A percentile compares a stretch with the other conserved stretches of the same genome.
Evolutionary conservation across 768 basidiomycete genomes (phyloP).

Genomic region (Serendipita sp.): DNA sequence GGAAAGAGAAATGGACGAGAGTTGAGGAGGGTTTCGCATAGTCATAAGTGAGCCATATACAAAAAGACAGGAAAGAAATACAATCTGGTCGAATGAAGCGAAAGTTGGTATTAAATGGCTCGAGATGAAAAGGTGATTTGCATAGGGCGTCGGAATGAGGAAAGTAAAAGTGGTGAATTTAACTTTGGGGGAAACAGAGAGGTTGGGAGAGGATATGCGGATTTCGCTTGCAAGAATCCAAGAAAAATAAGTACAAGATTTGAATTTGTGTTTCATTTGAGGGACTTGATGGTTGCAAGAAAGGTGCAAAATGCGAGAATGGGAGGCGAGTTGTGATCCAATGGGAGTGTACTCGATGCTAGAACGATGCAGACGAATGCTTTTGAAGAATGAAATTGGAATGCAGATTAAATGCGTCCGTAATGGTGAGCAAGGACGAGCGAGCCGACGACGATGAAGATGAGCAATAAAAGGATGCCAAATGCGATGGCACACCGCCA

Average conservation of each 20-base stretch:
- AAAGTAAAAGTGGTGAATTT: no score
- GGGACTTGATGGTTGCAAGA: not conserved
- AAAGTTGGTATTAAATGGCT: not conserved
- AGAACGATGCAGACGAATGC: not conserved
- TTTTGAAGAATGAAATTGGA: not conserved
- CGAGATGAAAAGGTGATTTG: not conserved
- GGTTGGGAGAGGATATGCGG: no score
- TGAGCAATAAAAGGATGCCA: not conserved
- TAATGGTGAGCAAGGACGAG: not conserved
- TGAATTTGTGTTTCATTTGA: not conserved
- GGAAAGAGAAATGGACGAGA: no score
- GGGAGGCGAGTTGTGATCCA: not conserved
- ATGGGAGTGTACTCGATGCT: not conserved
- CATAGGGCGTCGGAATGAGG: no score
- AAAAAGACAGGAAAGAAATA: not conserved
- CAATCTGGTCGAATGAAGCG: not conserved
- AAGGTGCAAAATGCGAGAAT: not conserved
- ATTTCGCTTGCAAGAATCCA: no score
- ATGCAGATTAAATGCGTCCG: not conserved
- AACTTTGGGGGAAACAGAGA: no score
- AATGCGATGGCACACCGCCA: slow-evolving; percentile 2
- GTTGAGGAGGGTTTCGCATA: not conserved
- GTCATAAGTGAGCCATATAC: not conserved
- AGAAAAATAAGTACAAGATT: no score
- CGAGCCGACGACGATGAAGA: not conserved